These are phyloP conservation scores for Sporobolus alterniflorus DNA, from an alignment of 202 grass and related monocot genomes.

Conservation along the genomic window DNA sequence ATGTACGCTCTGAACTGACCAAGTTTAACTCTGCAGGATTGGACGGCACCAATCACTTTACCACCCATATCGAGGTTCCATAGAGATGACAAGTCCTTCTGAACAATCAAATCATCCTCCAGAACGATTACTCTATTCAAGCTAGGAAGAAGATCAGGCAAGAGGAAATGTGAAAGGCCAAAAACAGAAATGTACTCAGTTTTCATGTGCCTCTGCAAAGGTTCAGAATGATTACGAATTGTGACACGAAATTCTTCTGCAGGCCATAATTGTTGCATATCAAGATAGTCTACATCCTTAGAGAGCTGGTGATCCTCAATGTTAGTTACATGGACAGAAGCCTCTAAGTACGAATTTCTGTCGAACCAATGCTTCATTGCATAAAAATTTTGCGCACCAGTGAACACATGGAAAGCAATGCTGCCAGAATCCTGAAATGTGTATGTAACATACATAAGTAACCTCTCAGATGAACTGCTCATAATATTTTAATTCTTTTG, in stretches of 20 bases:
- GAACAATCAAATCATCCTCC: conserved; percentile 96
- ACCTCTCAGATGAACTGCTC: conserved; percentile 1
- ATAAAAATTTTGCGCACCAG: conserved; percentile 80
- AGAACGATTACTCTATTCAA: conserved; percentile 78
- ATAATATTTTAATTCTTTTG: conserved; percentile 9
- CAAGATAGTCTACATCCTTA: conserved; percentile 25
- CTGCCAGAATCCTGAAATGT: conserved; percentile 73
- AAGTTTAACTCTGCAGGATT: conserved; percentile 82
- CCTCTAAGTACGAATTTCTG: conserved; percentile 75
- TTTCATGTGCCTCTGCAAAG: conserved; percentile 47
- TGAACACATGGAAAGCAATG: conserved; percentile 82
- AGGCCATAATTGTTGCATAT: conserved; percentile 45
- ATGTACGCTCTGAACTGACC: conserved; percentile 73
- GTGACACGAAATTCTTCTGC: conserved; percentile 86
- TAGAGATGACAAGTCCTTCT: conserved; percentile 76
- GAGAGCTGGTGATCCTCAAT: conserved; percentile 59
- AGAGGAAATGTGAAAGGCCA: conserved; percentile 80
- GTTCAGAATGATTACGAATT: conserved; percentile 45
- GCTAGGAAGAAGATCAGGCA: conserved; percentile 81
- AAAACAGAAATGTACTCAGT: conserved; percentile 89
- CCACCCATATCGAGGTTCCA: conserved; percentile 77
- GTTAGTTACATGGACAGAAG: conserved; percentile 66
- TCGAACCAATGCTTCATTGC: conserved; percentile 92
- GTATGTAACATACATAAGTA: conserved; percentile 14
- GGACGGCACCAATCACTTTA: conserved; percentile 68